phyloP scores from a whole-genome alignment of 202 grass and related monocot genomes.

The Bolboschoenoplectus hybrid region DNA sequence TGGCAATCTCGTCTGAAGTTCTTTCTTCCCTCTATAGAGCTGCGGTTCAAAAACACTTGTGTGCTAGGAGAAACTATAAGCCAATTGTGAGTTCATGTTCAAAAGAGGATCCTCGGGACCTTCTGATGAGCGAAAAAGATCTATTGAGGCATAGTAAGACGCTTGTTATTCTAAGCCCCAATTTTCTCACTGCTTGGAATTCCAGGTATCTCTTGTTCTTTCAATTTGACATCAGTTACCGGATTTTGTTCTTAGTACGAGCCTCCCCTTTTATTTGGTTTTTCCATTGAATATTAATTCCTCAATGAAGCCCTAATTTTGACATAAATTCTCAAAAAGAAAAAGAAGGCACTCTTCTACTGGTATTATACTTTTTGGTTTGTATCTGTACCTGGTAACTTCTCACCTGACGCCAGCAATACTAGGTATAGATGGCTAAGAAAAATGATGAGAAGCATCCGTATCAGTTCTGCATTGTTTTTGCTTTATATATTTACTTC shows the following conservation, averaged over 20 bases:
- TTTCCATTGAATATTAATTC: background rate
- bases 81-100: background rate
- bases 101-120: constrained; percentile 8
- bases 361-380: background rate
- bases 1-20: constrained; percentile 51
- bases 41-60: constrained; percentile 31
- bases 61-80: constrained; percentile 32
- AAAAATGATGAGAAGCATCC: background rate
- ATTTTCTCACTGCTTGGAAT: constrained; percentile 70
- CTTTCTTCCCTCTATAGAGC: constrained; percentile 48
- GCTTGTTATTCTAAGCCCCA: constrained; percentile 65
- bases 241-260: background rate
- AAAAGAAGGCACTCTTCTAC: background rate
- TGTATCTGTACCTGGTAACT: background rate
- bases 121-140: background rate
- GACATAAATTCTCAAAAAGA: background rate
- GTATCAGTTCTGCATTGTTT: background rate
- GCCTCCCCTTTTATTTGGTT: background rate
- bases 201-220: constrained; percentile 51
- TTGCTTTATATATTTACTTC: background rate
- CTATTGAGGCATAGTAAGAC: constrained; percentile 56
- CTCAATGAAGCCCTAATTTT: background rate
- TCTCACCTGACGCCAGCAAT: background rate
- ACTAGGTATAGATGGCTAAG: background rate
- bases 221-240: background rate